Evolutionary conservation across 805 yeast species (phyloP), one percentile per base, ranked within the genome.

Genomic region (Ogataea degrootiae): DNA sequence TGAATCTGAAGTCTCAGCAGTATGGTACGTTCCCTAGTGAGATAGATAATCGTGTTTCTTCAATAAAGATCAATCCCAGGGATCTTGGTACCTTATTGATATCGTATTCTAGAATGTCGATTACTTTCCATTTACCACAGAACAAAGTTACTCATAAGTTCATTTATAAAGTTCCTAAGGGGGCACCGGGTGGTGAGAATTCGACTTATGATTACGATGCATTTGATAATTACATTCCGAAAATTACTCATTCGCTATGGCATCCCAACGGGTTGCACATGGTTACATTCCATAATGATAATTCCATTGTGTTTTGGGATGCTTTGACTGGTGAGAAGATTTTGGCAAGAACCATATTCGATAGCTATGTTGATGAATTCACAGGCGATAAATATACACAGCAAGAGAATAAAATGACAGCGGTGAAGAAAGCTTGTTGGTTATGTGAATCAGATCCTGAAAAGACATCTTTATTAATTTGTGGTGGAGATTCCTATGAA

Each of bases 221-320:
- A 1, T 48, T 57, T 16, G 67, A 65, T 3, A 29, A 26, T 14
- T 64, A 65, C 47, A 50, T 55, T 37, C 71, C 72, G 3, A 51
- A 47, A 9, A 56, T 65, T 7, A 22, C 45, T 5, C 75, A 82
- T 43, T 83, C 96, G 0, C 71, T 79, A 34, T 94, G 87, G 79
- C 97, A 92, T 65, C 99, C 99, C 2, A 89, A 89, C 60, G 97
- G 98, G 0, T 75, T 90, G 40, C 96, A 91, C 61, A 68, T 88
- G 3, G 75, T 87, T 19, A 83, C 96, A 0, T 76, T 81, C 2
- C 95, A 92, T 64, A 82, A 72, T 21, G 96, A 91, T 59, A 92
- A 92, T 45, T 78, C 95, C 0, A 59, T 94, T 35, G 96, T 81
- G 1, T 94, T 94, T 60, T 94, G 98, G 97, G 99, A 94, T 65